Base-by-base conservation (phyloP, 2,329 filamentous ascomycete species). In the Karstenula rhodostoma region DNA sequence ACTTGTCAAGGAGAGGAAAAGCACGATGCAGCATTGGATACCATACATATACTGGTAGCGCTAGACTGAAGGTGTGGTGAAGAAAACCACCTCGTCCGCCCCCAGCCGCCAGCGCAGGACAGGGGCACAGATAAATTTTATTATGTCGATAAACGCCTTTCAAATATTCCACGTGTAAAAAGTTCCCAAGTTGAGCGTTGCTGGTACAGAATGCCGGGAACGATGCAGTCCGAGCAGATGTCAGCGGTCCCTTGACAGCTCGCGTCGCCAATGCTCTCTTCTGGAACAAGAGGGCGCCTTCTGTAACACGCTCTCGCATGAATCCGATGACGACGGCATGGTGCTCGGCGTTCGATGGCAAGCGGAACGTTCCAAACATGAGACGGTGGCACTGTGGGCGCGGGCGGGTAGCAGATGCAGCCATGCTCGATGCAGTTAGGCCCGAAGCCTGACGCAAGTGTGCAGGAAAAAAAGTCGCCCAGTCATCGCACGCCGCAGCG, bases 381-480 rank as follows among this genome's bases (percentile, higher is more conserved):
- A 40, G 37, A 37, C 17, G 35, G 37, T 40, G 37, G n/a, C 37
- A 40, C 37, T n/a, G 5, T 19, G 37, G 7, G n/a, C 17, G 3
- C n/a, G 8, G 37, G 13, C 17, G 37, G 37, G 17, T 40, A 32
- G 37, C 17, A 2, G 37, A 40, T 19, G 4, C 29, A 12, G 32
- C 33, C n/a, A 57, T 12, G 22, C 55, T 23, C 43, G 25, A 51
- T 40, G 29, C 25, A 22, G 61, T 29, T 56, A 61, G 55, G 32
- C 9, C 49, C 61, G 67, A 19, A 70, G 70, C 62, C 64, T 73
- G 68, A 69, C 67, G 65, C 68, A 65, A 66, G 64, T 64, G 46
- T 56, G 60, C 62, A 61, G 67, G 66, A 74, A 73, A 73, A 73
- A 56, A 56, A 56, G 29, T 42, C 3, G 52, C 64, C 22, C n/a